A percentile compares a stretch with the other conserved stretches of the same genome.
These are phyloP conservation scores for Dalbergia cultrata DNA, from an alignment of 306 rosid species.

Conservation along the genomic window DNA sequence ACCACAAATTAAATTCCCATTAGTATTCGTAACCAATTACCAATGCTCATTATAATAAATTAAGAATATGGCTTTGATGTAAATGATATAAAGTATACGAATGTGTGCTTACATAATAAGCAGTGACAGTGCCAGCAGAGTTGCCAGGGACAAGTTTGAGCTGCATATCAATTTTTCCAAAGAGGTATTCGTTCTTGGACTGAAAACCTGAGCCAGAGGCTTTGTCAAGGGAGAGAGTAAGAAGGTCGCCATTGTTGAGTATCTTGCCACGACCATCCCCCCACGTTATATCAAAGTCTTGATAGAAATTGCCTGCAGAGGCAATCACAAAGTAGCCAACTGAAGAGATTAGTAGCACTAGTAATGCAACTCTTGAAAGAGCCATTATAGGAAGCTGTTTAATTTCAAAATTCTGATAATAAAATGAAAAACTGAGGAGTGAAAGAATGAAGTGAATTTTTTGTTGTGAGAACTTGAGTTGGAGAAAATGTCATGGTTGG, in stretches of 20 bases:
- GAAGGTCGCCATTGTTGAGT: constrained; percentile 41
- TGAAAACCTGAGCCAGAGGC: constrained; percentile 71
- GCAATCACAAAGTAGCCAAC: constrained; percentile 10
- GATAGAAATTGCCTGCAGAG: constrained; percentile 28
- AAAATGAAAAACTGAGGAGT: not conserved
- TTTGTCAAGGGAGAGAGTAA: constrained; percentile 62
- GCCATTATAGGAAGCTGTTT: constrained; percentile 12
- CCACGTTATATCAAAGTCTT: constrained; percentile 47
- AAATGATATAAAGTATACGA: no score
- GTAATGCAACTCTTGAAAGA: not conserved
- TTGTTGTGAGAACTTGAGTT: not conserved
- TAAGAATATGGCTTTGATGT: not conserved
- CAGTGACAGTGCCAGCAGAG: constrained; percentile 64
- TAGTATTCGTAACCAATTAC: not conserved
- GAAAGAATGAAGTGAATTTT: not conserved
- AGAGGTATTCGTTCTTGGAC: constrained; percentile 61
- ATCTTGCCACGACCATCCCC: constrained; percentile 51
- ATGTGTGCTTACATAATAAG: constrained; percentile 53
- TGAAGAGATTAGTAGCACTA: not conserved
- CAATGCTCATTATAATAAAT: no score
- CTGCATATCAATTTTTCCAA: constrained; percentile 53
- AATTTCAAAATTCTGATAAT: not conserved
- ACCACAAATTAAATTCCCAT: not conserved
- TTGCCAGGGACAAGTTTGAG: constrained; percentile 52
- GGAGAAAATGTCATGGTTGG: not conserved